Percentiles rank a stretch among this genome's conserved stretches.
phyloP scores from a whole-genome alignment of 108 stramenopile genomes.

The Phaeodactylum tricornutum region DNA sequence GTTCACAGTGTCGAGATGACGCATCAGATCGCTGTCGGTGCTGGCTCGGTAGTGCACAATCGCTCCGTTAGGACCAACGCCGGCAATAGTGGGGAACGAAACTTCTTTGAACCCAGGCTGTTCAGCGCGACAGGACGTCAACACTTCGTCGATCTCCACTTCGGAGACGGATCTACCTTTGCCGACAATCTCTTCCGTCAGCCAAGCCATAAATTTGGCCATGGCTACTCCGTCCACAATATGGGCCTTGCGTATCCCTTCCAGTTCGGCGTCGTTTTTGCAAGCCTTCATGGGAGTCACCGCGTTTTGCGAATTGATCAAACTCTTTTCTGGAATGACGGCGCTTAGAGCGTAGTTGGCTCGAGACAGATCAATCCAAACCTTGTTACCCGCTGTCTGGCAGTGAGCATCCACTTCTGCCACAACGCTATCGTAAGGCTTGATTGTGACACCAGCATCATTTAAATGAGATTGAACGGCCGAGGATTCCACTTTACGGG shows the following conservation, averaged over 20 bases:
- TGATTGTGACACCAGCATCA: slow-evolving; percentile 47
- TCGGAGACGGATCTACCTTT: slow-evolving; percentile 71
- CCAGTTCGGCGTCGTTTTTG: slow-evolving; percentile 79
- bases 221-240: slow-evolving; percentile 93
- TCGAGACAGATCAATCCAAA: slow-evolving; percentile 42
- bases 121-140: slow-evolving; percentile 66
- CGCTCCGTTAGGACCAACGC: slow-evolving; percentile 91
- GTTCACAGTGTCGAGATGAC: slow-evolving; percentile 49
- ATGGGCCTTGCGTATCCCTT: slow-evolving; percentile 88
- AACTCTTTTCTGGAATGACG: slow-evolving; percentile 38
- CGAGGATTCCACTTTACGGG: slow-evolving; percentile 39
- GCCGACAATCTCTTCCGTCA: slow-evolving; percentile 53
- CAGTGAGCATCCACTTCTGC: slow-evolving; percentile 43
- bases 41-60: slow-evolving; percentile 93
- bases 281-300: slow-evolving; percentile 87
- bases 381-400: slow-evolving; percentile 12
- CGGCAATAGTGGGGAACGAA: slow-evolving; percentile 93
- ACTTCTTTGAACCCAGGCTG: slow-evolving; percentile 73
- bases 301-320: slow-evolving; percentile 68
- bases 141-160: slow-evolving; percentile 78
- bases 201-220: slow-evolving; percentile 82
- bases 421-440: slow-evolving; percentile 60
- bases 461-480: slow-evolving; percentile 48
- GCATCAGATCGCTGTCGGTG: slow-evolving; percentile 44
- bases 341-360: slow-evolving; percentile 33